Conservation (phyloP, 768 basidiomycete species). For the Galerina sulciceps region DNA sequence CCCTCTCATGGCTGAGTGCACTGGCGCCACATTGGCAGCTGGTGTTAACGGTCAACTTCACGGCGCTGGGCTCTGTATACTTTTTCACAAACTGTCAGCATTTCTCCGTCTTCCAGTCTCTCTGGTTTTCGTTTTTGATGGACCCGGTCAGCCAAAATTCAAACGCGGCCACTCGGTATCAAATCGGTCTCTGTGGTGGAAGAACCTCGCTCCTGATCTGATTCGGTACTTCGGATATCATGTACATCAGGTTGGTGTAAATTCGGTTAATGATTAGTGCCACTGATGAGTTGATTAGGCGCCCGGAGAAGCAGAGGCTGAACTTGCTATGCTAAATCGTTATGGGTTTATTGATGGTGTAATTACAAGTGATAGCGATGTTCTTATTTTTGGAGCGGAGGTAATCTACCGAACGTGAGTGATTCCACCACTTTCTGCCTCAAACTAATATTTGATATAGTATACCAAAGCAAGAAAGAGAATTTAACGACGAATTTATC, state of each 20-base stretch:
- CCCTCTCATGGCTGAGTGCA: too few species aligned
- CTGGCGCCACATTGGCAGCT: too few species aligned
- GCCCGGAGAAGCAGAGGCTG: conserved; percentile 14
- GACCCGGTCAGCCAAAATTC: too few species aligned
- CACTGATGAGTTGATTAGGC: conserved; percentile 1
- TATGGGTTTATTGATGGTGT: not conserved
- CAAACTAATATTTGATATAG: not conserved
- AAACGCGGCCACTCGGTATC: too few species aligned
- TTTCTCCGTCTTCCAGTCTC: too few species aligned
- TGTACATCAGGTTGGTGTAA: not conserved
- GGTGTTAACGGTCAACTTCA: too few species aligned
- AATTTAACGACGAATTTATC: not conserved
- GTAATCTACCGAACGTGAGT: not conserved
- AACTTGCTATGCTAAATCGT: not conserved
- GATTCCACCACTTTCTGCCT: too few species aligned
- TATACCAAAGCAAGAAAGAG: not conserved
- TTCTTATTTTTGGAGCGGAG: conserved; percentile 4
- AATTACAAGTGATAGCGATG: conserved; percentile 10
- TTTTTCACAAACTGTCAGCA: too few species aligned
- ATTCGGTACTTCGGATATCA: not conserved
- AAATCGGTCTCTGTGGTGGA: not conserved
- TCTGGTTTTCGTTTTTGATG: too few species aligned
- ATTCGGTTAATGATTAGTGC: not conserved
- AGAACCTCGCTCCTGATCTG: not conserved
- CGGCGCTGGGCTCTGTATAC: too few species aligned